Evolutionary conservation across 1,139 yeast species (phyloP).

Genomic region (Kluyveromyces sp.): DNA sequence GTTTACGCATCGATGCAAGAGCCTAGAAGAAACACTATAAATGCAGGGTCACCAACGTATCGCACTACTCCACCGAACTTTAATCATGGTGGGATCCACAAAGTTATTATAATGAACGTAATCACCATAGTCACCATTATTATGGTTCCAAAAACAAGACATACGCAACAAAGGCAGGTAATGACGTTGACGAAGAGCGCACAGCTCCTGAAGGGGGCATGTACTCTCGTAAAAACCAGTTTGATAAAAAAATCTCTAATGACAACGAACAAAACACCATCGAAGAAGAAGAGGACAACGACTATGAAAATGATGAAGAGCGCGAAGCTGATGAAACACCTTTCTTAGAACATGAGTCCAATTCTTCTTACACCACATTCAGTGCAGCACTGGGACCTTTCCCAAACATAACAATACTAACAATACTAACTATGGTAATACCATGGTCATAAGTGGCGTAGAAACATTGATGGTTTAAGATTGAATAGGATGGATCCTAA

Average conservation of each 20-base stretch:
- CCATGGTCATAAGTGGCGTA: constrained; percentile 8
- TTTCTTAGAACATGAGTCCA: constrained; percentile 4
- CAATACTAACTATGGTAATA: constrained; percentile 5
- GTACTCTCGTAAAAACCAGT: neutral
- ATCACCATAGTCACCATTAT: neutral
- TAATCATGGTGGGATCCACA: neutral
- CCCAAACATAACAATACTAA: neutral
- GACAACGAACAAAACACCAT: constrained; percentile 1
- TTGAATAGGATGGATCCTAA: constrained; percentile 15
- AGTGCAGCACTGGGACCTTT: constrained; percentile 4
- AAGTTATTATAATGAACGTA: neutral
- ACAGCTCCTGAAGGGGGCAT: neutral
- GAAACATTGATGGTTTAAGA: constrained; percentile 1
- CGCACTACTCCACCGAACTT: neutral
- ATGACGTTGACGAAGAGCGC: neutral
- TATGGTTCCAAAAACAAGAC: neutral
- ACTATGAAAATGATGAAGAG: neutral
- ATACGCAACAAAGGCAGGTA: neutral
- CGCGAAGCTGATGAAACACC: constrained; percentile 1
- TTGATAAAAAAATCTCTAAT: neutral
- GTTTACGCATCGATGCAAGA: constrained; percentile 4
- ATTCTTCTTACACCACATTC: constrained; percentile 6
- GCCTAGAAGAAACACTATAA: constrained; percentile 6
- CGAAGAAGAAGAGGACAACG: constrained; percentile 5
- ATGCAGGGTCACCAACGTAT: neutral